Evolutionary conservation across 176 grass and related monocot genomes (phyloP).

Genomic region (Phoenix roebelenii): DNA sequence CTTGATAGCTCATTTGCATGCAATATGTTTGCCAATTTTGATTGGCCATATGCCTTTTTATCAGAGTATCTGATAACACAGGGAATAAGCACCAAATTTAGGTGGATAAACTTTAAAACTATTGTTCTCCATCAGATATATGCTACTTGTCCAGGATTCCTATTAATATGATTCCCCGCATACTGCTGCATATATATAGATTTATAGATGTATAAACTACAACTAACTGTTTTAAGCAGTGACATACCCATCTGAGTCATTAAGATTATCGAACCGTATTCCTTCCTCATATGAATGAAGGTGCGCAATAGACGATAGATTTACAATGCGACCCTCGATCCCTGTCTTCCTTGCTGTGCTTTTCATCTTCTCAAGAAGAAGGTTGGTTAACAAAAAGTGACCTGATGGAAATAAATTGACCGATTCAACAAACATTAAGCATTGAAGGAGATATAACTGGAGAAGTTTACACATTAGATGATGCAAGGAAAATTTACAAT

Average conservation of each 20-base stretch:
- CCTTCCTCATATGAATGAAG: constrained; percentile 58
- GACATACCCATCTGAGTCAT: constrained; percentile 50
- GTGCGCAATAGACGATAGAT: constrained; percentile 84
- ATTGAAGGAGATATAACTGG: too few species aligned
- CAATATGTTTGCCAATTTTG: constrained; percentile 90
- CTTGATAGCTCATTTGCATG: constrained; percentile 77
- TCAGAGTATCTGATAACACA: constrained; percentile 64
- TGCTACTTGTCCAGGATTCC: too few species aligned
- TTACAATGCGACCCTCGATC: constrained; percentile 83
- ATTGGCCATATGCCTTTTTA: constrained; percentile 85
- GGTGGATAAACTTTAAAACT: neutral
- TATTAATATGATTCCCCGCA: too few species aligned
- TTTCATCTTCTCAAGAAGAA: constrained; percentile 89
- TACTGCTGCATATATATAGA: too few species aligned
- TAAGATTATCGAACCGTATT: constrained; percentile 65
- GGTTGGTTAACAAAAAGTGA: constrained; percentile 85
- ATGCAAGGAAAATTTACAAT: too few species aligned
- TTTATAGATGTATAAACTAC: too few species aligned
- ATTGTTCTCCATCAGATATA: too few species aligned
- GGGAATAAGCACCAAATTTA: constrained; percentile 16
- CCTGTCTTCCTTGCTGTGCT: constrained; percentile 51
- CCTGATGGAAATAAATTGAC: constrained; percentile 35
- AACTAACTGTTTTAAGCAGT: neutral
- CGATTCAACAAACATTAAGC: neutral
- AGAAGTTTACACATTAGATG: too few species aligned